Evolutionary conservation across 2,329 filamentous ascomycete genomes (phyloP).

Genomic region (Aspergillus flavus): DNA sequence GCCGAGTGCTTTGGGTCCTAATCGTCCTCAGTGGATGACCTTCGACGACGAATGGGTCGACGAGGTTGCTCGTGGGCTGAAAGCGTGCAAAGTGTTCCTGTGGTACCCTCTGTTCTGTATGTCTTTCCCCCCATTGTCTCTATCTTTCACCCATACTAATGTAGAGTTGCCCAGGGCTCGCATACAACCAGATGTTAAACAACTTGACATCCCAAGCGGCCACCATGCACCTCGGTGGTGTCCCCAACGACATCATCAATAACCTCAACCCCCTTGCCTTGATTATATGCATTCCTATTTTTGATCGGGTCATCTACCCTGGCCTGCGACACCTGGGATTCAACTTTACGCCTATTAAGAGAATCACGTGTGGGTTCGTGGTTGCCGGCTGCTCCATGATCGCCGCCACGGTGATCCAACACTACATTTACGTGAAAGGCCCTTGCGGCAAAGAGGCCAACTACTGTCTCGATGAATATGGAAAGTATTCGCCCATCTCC

Average conservation of each 20-base stretch:
- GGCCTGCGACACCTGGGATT: constrained; percentile 50
- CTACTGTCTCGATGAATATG: constrained; percentile 49
- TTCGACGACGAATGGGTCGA: constrained; percentile 85
- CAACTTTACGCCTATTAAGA: constrained; percentile 57
- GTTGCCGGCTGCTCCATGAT: constrained; percentile 54
- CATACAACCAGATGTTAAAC: constrained; percentile 58
- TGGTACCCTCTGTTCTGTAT: constrained; percentile 56
- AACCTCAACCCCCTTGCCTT: constrained; percentile 58
- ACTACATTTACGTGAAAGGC: constrained; percentile 61
- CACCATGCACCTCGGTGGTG: constrained; percentile 55
- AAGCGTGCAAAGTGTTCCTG: constrained; percentile 70
- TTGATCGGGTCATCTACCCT: constrained; percentile 57
- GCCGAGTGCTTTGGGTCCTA: constrained; percentile 26
- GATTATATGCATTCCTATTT: constrained; percentile 58
- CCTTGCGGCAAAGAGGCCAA: constrained; percentile 61
- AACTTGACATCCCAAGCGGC: constrained; percentile 60
- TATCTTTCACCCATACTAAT: not conserved
- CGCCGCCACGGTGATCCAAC: constrained; percentile 52
- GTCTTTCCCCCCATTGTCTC: constrained; percentile 8
- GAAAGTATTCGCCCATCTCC: constrained; percentile 60
- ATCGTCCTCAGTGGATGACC: constrained; percentile 60
- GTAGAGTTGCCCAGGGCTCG: constrained; percentile 34
- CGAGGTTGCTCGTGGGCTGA: constrained; percentile 70
- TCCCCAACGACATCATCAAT: constrained; percentile 60
- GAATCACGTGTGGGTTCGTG: constrained; percentile 55